phyloP scores from a whole-genome alignment of 2,329 filamentous ascomycete genomes.

The Fusarium sp. region DNA sequence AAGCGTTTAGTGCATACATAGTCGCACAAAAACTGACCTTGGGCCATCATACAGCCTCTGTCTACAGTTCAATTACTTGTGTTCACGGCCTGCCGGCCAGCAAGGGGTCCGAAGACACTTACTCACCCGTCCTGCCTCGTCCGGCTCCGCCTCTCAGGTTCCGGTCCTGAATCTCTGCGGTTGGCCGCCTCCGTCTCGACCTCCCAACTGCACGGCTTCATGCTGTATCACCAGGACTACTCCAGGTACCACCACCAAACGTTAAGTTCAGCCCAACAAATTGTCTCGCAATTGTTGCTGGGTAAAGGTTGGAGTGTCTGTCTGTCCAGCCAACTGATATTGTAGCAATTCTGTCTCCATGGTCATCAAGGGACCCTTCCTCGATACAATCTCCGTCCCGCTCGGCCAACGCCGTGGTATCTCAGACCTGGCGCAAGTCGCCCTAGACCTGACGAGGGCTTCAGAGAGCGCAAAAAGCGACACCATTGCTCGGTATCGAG shows the following conservation, averaged over 20 bases:
- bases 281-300: constrained; percentile 22
- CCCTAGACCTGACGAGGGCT: constrained; percentile 58
- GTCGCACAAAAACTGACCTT: constrained; percentile 63
- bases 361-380: constrained; percentile 61
- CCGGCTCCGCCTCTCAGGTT: constrained; percentile 48
- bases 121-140: constrained; percentile 34
- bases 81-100: constrained; percentile 45
- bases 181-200: constrained; percentile 58
- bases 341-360: constrained; percentile 58
- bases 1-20: constrained; percentile 50
- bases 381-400: constrained; percentile 57
- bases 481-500: constrained; percentile 67
- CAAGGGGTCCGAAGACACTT: constrained; percentile 45
- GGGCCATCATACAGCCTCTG: constrained; percentile 55
- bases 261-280: background rate
- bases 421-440: constrained; percentile 65
- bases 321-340: constrained; percentile 35
- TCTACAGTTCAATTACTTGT: constrained; percentile 47
- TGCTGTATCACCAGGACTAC: constrained; percentile 60
- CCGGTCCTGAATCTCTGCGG: constrained; percentile 56
- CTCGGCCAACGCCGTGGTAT: constrained; percentile 70
- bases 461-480: constrained; percentile 62
- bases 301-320: constrained; percentile 24
- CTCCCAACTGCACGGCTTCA: constrained; percentile 60
- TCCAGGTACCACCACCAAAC: constrained; percentile 38